A percentile compares a stretch with the other conserved stretches of the same genome.
Evolutionary conservation across 2,329 filamentous ascomycete genomes (phyloP).

Genomic region (Aspergillus fumigatiaffinis): DNA sequence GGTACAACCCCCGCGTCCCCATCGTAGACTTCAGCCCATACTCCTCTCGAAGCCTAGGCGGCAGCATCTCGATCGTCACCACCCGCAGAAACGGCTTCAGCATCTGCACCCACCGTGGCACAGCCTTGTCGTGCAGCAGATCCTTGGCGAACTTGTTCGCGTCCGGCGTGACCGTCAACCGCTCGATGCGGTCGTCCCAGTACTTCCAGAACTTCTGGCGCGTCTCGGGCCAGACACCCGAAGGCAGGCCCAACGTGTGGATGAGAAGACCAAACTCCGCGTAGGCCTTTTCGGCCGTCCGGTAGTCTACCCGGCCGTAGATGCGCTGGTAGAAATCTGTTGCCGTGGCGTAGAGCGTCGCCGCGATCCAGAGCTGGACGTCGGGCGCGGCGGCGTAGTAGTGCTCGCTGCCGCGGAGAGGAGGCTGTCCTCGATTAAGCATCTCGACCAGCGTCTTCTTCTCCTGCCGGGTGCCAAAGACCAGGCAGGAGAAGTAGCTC

Average conservation of each 20-base stretch:
- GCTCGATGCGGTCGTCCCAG: constrained; percentile 31
- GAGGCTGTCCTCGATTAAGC: constrained; percentile 19
- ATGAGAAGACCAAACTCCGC: constrained; percentile 28
- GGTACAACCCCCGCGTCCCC: constrained; percentile 25
- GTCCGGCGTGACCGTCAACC: constrained; percentile 25
- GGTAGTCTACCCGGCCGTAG: constrained; percentile 29
- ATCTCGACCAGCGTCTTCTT: constrained; percentile 26
- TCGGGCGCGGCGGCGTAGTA: constrained; percentile 19
- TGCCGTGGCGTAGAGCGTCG: constrained; percentile 33
- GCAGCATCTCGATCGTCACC: constrained; percentile 33
- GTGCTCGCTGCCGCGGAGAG: constrained; percentile 17
- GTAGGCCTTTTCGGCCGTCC: constrained; percentile 30
- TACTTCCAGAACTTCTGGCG: constrained; percentile 34
- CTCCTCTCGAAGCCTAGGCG: constrained; percentile 29
- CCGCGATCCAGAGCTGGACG: constrained; percentile 30
- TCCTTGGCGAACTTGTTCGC: constrained; percentile 29
- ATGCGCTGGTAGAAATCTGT: constrained; percentile 37
- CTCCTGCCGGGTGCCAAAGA: constrained; percentile 29
- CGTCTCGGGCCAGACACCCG: constrained; percentile 27
- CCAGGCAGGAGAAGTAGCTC: constrained; percentile 32
- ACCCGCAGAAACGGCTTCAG: constrained; percentile 30
- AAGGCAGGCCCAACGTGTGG: constrained; percentile 23
- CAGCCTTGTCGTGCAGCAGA: constrained; percentile 19
- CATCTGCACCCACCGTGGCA: constrained; percentile 28
- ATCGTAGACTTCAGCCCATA: constrained; percentile 31